phyloP scores from a whole-genome alignment of 78 protist species.

The Dictyostelium intermedium region DNA sequence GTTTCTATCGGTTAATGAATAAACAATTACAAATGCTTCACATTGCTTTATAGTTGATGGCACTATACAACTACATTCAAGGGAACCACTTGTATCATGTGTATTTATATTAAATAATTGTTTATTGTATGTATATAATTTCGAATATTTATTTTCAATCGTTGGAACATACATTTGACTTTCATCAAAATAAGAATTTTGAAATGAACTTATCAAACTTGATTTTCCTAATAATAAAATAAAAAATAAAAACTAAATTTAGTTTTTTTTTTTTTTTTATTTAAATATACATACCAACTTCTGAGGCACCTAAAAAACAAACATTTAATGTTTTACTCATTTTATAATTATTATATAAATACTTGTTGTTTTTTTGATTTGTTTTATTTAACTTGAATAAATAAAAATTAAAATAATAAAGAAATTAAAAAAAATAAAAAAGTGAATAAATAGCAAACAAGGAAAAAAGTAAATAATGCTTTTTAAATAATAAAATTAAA shows the following conservation, averaged over 20 bases:
- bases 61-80: not conserved
- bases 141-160: not conserved
- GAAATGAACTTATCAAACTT: not conserved
- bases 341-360: not conserved
- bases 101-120: not conserved
- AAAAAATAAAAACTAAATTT: not conserved
- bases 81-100: not conserved
- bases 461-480: not conserved
- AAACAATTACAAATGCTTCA: not conserved
- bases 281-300: not conserved
- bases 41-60: not conserved
- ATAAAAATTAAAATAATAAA: too few species aligned
- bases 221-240: not conserved
- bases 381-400: not conserved
- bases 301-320: not conserved
- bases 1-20: not conserved
- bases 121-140: not conserved
- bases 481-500: too few species aligned
- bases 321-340: not conserved
- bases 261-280: not conserved
- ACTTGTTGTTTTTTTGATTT: not conserved
- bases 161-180: not conserved
- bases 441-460: not conserved
- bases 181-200: not conserved
- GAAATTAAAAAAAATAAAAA: too few species aligned